A percentile compares a stretch with the other conserved stretches of the same genome.
Conservation (phyloP, 345 rosid genomes). For the Ceriops zippeliana region DNA sequence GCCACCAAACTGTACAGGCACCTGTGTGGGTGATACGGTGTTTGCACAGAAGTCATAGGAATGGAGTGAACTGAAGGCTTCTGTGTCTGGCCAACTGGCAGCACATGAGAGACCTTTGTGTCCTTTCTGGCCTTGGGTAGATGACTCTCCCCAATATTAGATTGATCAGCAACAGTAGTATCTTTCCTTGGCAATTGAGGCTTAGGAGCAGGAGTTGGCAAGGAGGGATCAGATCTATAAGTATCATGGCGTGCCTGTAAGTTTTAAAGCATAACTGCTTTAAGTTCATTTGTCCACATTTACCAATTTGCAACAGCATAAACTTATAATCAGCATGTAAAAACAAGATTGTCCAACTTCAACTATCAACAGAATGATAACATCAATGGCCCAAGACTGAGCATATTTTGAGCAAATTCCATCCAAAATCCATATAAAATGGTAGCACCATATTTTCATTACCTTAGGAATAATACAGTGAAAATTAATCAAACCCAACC, state of each 20-base stretch:
- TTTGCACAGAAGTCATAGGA: conserved; percentile 62
- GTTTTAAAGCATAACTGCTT: conserved; percentile 6
- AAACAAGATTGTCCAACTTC: neutral
- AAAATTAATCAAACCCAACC: too few species aligned
- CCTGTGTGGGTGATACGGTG: conserved; percentile 68
- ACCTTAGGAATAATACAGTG: too few species aligned
- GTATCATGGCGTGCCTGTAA: conserved; percentile 73
- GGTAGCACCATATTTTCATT: too few species aligned
- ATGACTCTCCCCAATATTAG: conserved; percentile 44
- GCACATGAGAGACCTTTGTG: conserved; percentile 41
- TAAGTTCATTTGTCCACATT: neutral
- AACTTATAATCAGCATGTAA: neutral
- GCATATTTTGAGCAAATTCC: too few species aligned
- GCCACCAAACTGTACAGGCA: conserved; percentile 65
- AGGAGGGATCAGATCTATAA: conserved; percentile 42
- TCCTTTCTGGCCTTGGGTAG: conserved; percentile 51
- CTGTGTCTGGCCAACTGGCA: conserved; percentile 46
- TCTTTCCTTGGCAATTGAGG: conserved; percentile 54
- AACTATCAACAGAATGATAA: neutral
- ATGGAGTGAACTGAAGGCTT: conserved; percentile 52
- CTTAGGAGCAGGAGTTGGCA: conserved; percentile 57
- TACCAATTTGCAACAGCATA: neutral
- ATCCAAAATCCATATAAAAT: too few species aligned
- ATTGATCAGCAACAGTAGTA: conserved; percentile 36
- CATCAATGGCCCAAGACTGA: too few species aligned